Base-by-base conservation (phyloP, 805 yeast species). In the Suhomyces sp. region DNA sequence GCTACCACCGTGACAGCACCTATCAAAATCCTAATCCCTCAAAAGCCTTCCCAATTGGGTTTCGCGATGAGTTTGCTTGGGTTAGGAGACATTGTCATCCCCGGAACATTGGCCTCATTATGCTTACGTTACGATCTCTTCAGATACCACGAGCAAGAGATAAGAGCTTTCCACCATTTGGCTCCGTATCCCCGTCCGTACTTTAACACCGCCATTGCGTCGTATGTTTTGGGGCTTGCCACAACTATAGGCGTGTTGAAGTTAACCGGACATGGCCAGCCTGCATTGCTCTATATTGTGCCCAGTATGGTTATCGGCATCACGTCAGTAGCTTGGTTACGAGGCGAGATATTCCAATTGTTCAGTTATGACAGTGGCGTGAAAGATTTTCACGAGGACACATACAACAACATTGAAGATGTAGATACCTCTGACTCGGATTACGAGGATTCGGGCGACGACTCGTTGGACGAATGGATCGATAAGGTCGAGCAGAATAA, bases 11-110 rank as follows among this genome's bases (percentile, higher is more conserved):
- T 85, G 22, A 80, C 82, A 3, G 70, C 81, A n/a, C 90, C 90
- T 0, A 71, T 77, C 46, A 82, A 80, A 56, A 52, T 82, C 24
- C 54, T 72, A 6, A 63, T 82, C 17, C 87, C 87, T 12, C 59
- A 51, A 31, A 49, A 59, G 27, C 57, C 58, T 6, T 8, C 19
- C n/a, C 44, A 46, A 46, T 42, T 47, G 50, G 50, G 50, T 22
- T 15, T 31, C 7, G 38, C 52, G 6, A 65, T 71, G 55, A 68
- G 79, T 5, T 63, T 84, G 48, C 66, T 86, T 8, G 91, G 90
- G 1, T 67, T 85, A 5, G 90, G 90, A 5, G 91, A 86, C 63
- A 77, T 87, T 49, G 81, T 81, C 2, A 66, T 85, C 12, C 90
- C 91, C 0, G 87, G 86, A 0, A 50, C 73, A 15, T 77, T 82